Base-by-base conservation (phyloP, 2,329 filamentous ascomycete species). In the Moelleriella libera region DNA sequence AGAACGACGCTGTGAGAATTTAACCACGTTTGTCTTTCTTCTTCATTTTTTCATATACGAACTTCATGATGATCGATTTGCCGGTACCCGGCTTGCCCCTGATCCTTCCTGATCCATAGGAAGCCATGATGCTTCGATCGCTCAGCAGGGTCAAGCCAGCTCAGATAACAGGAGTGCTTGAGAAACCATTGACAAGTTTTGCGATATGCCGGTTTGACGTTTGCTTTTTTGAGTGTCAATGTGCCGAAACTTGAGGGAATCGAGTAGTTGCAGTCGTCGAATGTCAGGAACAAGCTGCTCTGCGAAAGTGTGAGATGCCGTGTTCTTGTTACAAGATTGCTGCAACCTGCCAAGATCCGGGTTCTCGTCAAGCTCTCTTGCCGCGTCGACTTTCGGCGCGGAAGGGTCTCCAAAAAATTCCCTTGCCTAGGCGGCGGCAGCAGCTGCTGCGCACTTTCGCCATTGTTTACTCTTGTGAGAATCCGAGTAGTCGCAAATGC, bases 401-500 rank as follows among this genome's bases (percentile, higher is more conserved):
- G 12, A 12, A 7, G 34, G 10, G 14, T 12, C 8, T 6, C 6
- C 6, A 7, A 41, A 21, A n/a, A 41, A 21, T 6, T 41, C 40
- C 40, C 43, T 47, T 8, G 45, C 30, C 28, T 47, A 47, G 8
- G 45, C 62, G 3, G 60, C 63, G 6, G 56, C 64, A 5, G 50
- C 57, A 4, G 49, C 56, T 3, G 57, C 61, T 0, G 65, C 64
- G 49, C 64, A 65, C 1, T 40, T 9, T 29, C 63, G 60, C 64
- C 63, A 67, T 9, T 30, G 21, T 5, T 68, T 58, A 31, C 55
- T 58, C 48, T 68, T 68, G 47, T 67, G 60, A 0, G 54, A 58
- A 47, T 68, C 65, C 1, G 60, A 57, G 45, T 66, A 68, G 37
- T 64, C 60, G 30, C 59, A 67, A 2, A 67, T 61, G 0, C 63